Percentiles rank a stretch among this genome's conserved stretches.
These are phyloP conservation scores for Pestalotiopsis sp. DNA, from an alignment of 2,329 filamentous ascomycete genomes.

Conservation along the genomic window DNA sequence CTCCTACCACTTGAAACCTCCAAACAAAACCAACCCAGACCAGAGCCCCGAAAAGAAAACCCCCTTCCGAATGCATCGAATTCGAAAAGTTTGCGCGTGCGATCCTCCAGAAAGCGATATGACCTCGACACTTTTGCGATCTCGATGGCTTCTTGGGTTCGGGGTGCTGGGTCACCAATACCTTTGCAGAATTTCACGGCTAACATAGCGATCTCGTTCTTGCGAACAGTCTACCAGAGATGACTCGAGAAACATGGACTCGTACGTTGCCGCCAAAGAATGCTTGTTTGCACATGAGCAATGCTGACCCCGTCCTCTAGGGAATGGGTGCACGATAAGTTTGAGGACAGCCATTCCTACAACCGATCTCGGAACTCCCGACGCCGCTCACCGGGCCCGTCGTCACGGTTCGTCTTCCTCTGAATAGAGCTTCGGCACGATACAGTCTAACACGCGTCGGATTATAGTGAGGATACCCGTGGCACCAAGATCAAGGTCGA, in stretches of 20 bases:
- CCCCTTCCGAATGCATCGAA: constrained; percentile 1
- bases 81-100: background rate
- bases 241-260: constrained; percentile 68
- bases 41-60: background rate
- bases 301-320: constrained; percentile 33
- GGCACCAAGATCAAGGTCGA: constrained; percentile 80
- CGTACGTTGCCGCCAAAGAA: constrained; percentile 51
- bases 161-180: constrained; percentile 3
- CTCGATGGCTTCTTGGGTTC: background rate
- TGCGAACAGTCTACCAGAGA: constrained; percentile 56
- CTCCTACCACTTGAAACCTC: background rate
- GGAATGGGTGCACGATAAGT: constrained; percentile 95
- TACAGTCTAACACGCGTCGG: background rate
- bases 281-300: background rate
- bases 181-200: constrained; percentile 35
- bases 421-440: background rate
- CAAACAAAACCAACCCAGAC: background rate
- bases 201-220: constrained; percentile 53
- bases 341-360: constrained; percentile 64
- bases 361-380: constrained; percentile 18
- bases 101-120: background rate
- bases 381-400: constrained; percentile 41
- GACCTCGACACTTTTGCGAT: constrained; percentile 18
- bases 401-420: constrained; percentile 11
- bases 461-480: constrained; percentile 46